Percentiles rank a stretch among this genome's conserved stretches.
phyloP scores from a whole-genome alignment of 306 rosid species.

The Bauhinia variegata region DNA sequence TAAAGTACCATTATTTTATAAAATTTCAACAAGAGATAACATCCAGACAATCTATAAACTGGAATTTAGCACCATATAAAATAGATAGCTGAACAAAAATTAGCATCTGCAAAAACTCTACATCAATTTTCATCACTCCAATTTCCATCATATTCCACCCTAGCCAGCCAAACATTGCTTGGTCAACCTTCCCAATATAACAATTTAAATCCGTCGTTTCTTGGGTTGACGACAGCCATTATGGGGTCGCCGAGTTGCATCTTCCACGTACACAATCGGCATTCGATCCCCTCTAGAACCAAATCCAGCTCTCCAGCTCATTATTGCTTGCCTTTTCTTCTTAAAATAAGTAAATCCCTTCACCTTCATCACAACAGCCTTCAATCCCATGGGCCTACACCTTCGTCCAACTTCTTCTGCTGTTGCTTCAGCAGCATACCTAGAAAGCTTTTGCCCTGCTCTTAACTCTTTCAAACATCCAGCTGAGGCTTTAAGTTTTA shows the following conservation, averaged over 20 bases:
- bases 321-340: conserved; percentile 75
- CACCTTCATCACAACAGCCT: conserved; percentile 78
- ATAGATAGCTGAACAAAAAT: no score
- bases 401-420: conserved; percentile 79
- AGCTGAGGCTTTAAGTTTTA: conserved; percentile 63
- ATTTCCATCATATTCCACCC: conserved; percentile 7
- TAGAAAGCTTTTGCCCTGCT: conserved; percentile 66
- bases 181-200: not conserved
- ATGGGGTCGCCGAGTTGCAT: conserved; percentile 69
- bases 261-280: conserved; percentile 73
- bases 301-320: conserved; percentile 77
- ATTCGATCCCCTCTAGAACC: conserved; percentile 50
- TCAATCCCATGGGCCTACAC: conserved; percentile 62
- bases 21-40: no score
- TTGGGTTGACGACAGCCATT: conserved; percentile 69
- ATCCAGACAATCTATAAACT: no score
- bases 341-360: conserved; percentile 69
- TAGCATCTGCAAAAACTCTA: no score
- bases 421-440: conserved; percentile 75
- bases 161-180: conserved; percentile 2
- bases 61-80: no score
- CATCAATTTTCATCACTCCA: no score
- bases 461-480: conserved; percentile 70
- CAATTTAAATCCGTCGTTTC: conserved; percentile 52
- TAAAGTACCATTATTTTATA: no score